These are phyloP conservation scores for Tagetes patula DNA, from an alignment of 129 eudicot genomes.

Conservation along the genomic window DNA sequence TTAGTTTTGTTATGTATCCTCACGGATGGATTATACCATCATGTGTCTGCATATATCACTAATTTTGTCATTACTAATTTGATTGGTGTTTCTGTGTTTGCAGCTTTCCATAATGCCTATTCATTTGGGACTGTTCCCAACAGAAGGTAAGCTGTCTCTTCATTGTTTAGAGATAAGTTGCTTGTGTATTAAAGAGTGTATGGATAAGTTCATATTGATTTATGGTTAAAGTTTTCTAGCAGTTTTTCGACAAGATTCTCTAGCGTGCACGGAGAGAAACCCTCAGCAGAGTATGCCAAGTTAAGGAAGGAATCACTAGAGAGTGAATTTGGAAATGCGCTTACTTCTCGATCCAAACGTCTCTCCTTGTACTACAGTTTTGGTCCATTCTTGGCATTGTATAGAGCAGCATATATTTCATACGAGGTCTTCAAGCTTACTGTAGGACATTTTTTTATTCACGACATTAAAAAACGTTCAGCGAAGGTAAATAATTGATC, in stretches of 20 bases:
- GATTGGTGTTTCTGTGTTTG: slow-evolving; percentile 5
- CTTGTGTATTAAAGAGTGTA: not conserved
- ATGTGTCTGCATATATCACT: not conserved
- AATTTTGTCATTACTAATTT: slow-evolving; percentile 1
- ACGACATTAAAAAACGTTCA: slow-evolving; percentile 66
- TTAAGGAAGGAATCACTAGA: slow-evolving; percentile 89
- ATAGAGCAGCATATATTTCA: slow-evolving; percentile 87
- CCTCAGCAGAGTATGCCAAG: slow-evolving; percentile 89
- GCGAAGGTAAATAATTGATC: slow-evolving; percentile 47
- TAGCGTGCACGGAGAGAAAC: slow-evolving; percentile 88
- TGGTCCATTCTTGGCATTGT: slow-evolving; percentile 93
- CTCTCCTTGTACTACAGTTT: slow-evolving; percentile 61
- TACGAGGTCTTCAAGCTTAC: slow-evolving; percentile 75
- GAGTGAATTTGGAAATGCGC: slow-evolving; percentile 79
- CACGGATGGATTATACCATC: not conserved
- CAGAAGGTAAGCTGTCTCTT: slow-evolving; percentile 32
- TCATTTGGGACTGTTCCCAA: slow-evolving; percentile 24
- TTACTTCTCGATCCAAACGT: slow-evolving; percentile 66
- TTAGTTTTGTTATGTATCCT: not conserved
- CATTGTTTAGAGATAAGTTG: not conserved
- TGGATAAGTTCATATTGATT: slow-evolving; percentile 11
- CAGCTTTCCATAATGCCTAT: slow-evolving; percentile 30
- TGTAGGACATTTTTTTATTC: slow-evolving; percentile 70
- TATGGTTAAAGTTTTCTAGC: slow-evolving; percentile 22
- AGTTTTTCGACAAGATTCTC: slow-evolving; percentile 74